Evolutionary conservation across 2,329 filamentous ascomycete species (phyloP), one percentile per base, ranked within the genome.

Genomic region (Hypoxylon sp.): DNA sequence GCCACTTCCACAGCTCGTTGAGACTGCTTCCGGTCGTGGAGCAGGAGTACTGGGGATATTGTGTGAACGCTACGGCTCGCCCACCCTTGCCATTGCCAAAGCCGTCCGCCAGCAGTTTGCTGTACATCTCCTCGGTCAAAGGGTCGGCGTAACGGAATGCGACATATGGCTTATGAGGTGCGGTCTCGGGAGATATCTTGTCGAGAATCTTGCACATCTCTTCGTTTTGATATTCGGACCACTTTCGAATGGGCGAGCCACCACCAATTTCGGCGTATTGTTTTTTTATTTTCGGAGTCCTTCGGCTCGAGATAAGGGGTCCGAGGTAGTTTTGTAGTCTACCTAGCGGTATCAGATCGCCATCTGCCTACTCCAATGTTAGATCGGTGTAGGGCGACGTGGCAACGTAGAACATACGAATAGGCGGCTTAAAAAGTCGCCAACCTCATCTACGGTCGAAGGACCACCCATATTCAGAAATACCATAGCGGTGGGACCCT

Each of bases 381-480:
- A 75, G 70, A 34, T 43, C 20, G 10, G 26, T 37, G 32, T 8
- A 8, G 24, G 30, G 28, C 43, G 44, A 59, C 50, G 48, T 8
- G 52, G 51, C 41, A 32, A 43, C 51, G 54, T 26, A 13, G 10
- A 11, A 39, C 91, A 62, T 86, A 97, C 94, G 80, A 99, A 99
- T 70, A 99, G 83, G 71, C 94, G 89, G 77, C 91, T 95, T 49
- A 99, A 81, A 75, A 98, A 99, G 78, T 90, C 88, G 71, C 90
- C 89, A 34, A 99, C 95, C 81, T 99, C 93, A 70, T 89, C 87
- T 4, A 90, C 91, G 3, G 91, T 97, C 1, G 92, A 91, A 2
- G 95, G 95, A 0, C 95, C 95, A 63, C 95, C 95, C 95, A 99
- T 99, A 80, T 99, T 99, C 81, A 99, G 87, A 75, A 99, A 97